A percentile compares a stretch with the other conserved stretches of the same genome.
These are phyloP conservation scores for Fusarium sp. DNA, from an alignment of 2,329 filamentous ascomycete genomes.

Conservation along the genomic window DNA sequence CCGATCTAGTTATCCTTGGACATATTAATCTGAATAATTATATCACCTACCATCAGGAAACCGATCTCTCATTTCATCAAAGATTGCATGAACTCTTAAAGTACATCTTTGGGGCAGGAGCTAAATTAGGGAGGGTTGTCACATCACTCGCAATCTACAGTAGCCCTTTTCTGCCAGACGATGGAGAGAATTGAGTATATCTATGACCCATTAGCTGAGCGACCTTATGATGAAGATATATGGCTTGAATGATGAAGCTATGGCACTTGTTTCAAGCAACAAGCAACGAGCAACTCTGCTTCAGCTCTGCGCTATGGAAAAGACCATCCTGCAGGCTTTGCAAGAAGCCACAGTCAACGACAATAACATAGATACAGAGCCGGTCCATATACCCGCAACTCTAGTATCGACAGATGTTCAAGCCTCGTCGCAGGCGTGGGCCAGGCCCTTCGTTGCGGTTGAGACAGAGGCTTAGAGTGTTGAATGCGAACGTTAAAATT, in stretches of 20 bases:
- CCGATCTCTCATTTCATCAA: too few species aligned
- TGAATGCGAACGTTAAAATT: fast-evolving
- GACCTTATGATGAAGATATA: not conserved
- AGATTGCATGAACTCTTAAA: too few species aligned
- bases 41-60: too few species aligned
- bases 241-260: not conserved
- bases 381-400: not conserved
- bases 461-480: not conserved
- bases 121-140: too few species aligned
- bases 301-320: not conserved
- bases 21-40: too few species aligned
- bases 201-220: not conserved
- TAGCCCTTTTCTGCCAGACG: too few species aligned
- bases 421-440: too few species aligned
- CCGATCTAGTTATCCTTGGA: too few species aligned
- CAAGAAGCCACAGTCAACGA: not conserved
- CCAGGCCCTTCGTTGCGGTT: not conserved
- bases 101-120: too few species aligned
- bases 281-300: not conserved
- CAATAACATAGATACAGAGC: not conserved
- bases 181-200: too few species aligned
- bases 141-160: too few species aligned
- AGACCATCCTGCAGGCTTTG: not conserved
- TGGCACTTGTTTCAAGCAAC: not conserved
- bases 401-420: not conserved